Conservation (phyloP, 352 stramenopile species). For the Pythium apleroticum region DNA sequence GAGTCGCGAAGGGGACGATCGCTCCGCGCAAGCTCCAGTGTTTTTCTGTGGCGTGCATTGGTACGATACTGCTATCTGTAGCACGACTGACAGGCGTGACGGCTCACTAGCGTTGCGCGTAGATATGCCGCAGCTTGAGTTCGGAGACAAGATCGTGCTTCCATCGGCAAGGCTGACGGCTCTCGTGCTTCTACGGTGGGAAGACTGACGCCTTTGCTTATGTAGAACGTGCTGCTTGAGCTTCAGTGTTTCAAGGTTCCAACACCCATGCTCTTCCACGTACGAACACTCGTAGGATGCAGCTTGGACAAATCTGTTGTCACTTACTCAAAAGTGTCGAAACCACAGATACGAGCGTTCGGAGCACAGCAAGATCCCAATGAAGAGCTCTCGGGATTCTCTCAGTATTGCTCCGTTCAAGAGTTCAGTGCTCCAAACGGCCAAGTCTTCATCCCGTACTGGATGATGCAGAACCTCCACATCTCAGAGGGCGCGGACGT, state of each 20-base stretch:
- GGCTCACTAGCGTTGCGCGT: too few species aligned
- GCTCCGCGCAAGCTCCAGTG: constrained; percentile 47
- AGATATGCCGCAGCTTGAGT: constrained; percentile 68
- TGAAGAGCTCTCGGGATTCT: neutral
- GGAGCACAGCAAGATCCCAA: neutral
- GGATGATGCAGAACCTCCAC: constrained; percentile 66
- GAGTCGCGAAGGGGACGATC: constrained; percentile 23
- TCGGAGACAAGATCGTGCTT: constrained; percentile 65
- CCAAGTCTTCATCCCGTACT: constrained; percentile 60
- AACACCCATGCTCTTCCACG: constrained; percentile 54
- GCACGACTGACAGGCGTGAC: too few species aligned
- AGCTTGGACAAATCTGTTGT: neutral
- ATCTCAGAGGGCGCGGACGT: constrained; percentile 41
- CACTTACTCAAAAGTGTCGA: too few species aligned
- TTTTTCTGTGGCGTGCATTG: constrained; percentile 58
- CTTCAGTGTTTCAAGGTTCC: constrained; percentile 55
- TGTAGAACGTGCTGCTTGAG: constrained; percentile 50
- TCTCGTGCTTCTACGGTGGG: too few species aligned
- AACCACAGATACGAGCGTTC: constrained; percentile 27
- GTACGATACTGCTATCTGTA: constrained; percentile 19
- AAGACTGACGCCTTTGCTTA: neutral
- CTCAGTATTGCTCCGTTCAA: constrained; percentile 60
- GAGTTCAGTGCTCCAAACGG: constrained; percentile 60
- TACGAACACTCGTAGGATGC: constrained; percentile 10
- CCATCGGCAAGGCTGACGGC: constrained; percentile 38